Evolutionary conservation across 768 basidiomycete species (phyloP).

Genomic region (Tubosaeta sp.): DNA sequence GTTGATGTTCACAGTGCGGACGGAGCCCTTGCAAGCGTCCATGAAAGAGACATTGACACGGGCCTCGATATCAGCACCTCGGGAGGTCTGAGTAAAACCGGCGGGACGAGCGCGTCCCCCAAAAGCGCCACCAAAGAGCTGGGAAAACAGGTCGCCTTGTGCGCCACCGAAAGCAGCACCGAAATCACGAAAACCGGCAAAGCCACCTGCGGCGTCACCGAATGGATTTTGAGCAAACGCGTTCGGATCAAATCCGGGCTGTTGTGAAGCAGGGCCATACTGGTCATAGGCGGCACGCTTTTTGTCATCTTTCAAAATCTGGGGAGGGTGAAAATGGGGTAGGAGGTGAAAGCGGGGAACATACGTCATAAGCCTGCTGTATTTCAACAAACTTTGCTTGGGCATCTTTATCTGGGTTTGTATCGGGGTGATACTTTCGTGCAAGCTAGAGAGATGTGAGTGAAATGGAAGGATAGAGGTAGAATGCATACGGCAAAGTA

Average conservation of each 20-base stretch:
- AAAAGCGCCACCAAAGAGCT: slow-evolving; percentile 71
- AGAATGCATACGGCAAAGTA: slow-evolving; percentile 79
- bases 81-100: slow-evolving; percentile 40
- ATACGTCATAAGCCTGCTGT: slow-evolving; percentile 93
- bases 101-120: slow-evolving; percentile 44
- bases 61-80: slow-evolving; percentile 82
- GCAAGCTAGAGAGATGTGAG: slow-evolving; percentile 65
- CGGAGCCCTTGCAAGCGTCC: slow-evolving; percentile 91
- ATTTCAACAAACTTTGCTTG: slow-evolving; percentile 95
- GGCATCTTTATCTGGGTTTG: slow-evolving; percentile 87
- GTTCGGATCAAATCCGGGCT: slow-evolving; percentile 91
- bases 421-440: slow-evolving; percentile 97
- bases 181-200: slow-evolving; percentile 72
- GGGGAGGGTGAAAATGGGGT: slow-evolving; percentile 17
- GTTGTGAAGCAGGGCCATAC: slow-evolving; percentile 88
- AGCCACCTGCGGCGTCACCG: slow-evolving; percentile 51
- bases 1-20: slow-evolving; percentile 67
- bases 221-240: slow-evolving; percentile 61
- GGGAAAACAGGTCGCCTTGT: slow-evolving; percentile 74
- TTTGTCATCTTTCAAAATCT: slow-evolving; percentile 93
- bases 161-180: slow-evolving; percentile 51
- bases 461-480: slow-evolving; percentile 13
- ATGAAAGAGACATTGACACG: slow-evolving; percentile 76
- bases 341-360: slow-evolving; percentile 26
- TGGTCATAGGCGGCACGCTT: slow-evolving; percentile 89